These are phyloP conservation scores for Selaginella moellendorffii DNA, from an alignment of 75 land plant species.

Conservation along the genomic window DNA sequence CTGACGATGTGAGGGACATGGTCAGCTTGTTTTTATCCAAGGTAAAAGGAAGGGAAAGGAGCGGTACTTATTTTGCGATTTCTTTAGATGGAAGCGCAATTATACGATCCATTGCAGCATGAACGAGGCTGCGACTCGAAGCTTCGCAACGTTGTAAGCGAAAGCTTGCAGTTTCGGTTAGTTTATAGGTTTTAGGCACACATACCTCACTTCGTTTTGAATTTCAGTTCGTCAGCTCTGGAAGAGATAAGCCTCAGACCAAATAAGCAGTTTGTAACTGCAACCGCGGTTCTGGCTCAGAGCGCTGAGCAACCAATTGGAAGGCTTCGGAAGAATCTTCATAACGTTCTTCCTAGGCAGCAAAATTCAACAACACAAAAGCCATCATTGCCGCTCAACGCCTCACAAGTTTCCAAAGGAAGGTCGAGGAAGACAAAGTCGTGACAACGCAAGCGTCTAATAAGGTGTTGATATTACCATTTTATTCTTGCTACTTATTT, in stretches of 20 bases:
- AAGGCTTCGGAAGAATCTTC: neutral
- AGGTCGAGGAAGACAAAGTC: too few species aligned
- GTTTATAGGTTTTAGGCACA: too few species aligned
- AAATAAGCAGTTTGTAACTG: neutral
- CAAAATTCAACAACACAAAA: neutral
- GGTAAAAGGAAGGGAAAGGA: too few species aligned
- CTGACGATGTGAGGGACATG: constrained; percentile 20
- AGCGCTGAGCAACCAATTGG: neutral
- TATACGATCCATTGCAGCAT: constrained; percentile 45
- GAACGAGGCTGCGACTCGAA: constrained; percentile 58
- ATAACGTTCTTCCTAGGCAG: neutral
- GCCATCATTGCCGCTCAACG: neutral
- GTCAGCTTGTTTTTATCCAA: neutral
- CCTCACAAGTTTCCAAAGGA: too few species aligned
- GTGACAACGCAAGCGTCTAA: too few species aligned
- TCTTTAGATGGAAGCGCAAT: constrained; percentile 37
- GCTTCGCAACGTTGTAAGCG: constrained; percentile 47
- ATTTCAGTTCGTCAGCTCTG: neutral
- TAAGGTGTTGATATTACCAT: too few species aligned
- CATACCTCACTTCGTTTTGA: neutral
- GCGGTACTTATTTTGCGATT: too few species aligned
- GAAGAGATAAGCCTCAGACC: neutral
- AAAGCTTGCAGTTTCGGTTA: constrained; percentile 55
- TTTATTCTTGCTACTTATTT: too few species aligned
- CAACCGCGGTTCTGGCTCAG: neutral